phyloP scores from a whole-genome alignment of 1,139 yeast genomes.

The Suhomyces coccinellae region DNA sequence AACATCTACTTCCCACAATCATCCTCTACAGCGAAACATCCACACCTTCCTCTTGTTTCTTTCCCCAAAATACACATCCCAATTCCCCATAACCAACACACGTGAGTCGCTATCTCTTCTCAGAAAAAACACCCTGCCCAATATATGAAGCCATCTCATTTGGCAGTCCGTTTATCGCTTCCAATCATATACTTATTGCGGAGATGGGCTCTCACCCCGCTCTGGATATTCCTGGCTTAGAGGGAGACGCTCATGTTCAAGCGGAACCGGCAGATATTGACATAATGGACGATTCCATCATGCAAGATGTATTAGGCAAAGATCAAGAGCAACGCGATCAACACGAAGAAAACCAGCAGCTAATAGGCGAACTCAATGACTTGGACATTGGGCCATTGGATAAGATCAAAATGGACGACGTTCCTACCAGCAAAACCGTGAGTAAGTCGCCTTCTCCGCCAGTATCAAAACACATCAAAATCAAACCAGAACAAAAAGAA shows the following conservation, averaged over 20 bases:
- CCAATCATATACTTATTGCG: not conserved
- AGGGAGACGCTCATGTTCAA: constrained; percentile 1
- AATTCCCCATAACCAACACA: not conserved
- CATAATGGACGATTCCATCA: constrained; percentile 5
- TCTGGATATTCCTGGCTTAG: constrained; percentile 1
- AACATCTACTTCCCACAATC: too few species aligned
- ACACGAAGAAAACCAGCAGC: not conserved
- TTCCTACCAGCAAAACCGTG: constrained; percentile 15
- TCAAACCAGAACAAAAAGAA: constrained; percentile 7
- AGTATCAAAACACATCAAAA: not conserved
- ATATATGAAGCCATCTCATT: constrained; percentile 5
- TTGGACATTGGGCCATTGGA: constrained; percentile 18
- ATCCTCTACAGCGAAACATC: not conserved
- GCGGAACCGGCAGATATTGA: constrained; percentile 1
- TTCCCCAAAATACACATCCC: too few species aligned
- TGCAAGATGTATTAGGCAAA: constrained; percentile 5
- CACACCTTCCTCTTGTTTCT: too few species aligned
- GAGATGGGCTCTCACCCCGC: constrained; percentile 10
- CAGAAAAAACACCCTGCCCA: constrained; percentile 4
- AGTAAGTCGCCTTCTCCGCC: constrained; percentile 22
- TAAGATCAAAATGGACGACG: constrained; percentile 11
- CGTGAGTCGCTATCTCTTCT: constrained; percentile 7
- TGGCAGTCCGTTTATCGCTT: not conserved
- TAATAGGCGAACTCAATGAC: constrained; percentile 10
- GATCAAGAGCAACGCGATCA: not conserved